Evolutionary conservation across 2,329 filamentous ascomycete genomes (phyloP), one percentile per base, ranked within the genome.

Genomic region (Tympanopsis confertula): DNA sequence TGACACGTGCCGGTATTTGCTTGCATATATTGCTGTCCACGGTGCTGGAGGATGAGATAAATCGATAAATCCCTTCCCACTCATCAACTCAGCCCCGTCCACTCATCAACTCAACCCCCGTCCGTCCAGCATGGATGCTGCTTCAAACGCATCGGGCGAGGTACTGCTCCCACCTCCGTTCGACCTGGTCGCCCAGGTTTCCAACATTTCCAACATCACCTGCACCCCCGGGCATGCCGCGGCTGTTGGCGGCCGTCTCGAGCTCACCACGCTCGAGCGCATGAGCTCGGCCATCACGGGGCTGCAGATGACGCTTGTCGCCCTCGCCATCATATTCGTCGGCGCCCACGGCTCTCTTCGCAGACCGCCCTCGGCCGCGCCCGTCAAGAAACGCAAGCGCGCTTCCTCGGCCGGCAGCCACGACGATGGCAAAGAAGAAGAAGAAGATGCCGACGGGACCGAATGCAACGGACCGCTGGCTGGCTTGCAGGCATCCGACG

Each of bases 301-400:
- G 47, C 49, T 66, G 0, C 78, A 82, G 53, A 62, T 83, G 12
- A 60, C 82, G 38, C 51, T 78, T 42, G 80, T 84, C 19, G 81
- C 87, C 13, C 58, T 94, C 13, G 78, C 83, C 44, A 85, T 87
- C 38, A 94, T 95, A 52, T 91, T 84, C 58, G 69, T 86, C 4
- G 85, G 84, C 35, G 77, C 87, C 5, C 84, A 94, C 56, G 85
- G 83, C n/a, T 83, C 88, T 1, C 71, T 96, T 15, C 79, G 82
- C 13, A 74, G 86, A 14, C 89, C 89, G 1, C 77, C 82, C 0
- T 94, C 88, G 1, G 88, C 89, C 1, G 78, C 65, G 2, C 70
- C 76, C 1, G 52, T 65, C 12, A 61, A 62, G 37, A 56, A 59
- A 46, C 48, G 52, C 5, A 44, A 45, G 20, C 42, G 45, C 32